These are phyloP conservation scores for Phialocephala subalpina DNA, from an alignment of 2,329 filamentous ascomycete genomes.

Conservation along the genomic window DNA sequence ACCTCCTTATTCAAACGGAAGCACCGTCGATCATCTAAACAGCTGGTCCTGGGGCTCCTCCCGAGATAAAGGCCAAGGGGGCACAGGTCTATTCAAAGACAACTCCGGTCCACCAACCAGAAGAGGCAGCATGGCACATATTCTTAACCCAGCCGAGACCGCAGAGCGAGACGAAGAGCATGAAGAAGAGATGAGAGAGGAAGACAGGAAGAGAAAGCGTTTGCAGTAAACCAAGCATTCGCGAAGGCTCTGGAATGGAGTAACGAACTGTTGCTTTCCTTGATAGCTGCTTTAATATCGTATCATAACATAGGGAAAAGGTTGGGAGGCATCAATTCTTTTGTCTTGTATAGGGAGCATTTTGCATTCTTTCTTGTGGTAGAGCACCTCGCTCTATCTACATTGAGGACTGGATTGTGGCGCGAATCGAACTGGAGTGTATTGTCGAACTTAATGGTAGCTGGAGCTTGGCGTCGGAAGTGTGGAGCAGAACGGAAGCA, in stretches of 20 bases:
- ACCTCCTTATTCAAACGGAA: slow-evolving; percentile 42
- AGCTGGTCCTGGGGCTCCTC: slow-evolving; percentile 44
- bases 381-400: not conserved
- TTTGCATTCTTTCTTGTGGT: slow-evolving; percentile 10
- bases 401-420: slow-evolving; percentile 3
- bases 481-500: not conserved
- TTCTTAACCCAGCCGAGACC: slow-evolving; percentile 74
- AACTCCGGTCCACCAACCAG: slow-evolving; percentile 68
- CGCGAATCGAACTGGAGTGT: not conserved
- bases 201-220: slow-evolving; percentile 69
- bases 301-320: slow-evolving; percentile 11
- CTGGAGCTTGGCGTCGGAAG: slow-evolving; percentile 1
- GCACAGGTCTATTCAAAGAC: slow-evolving; percentile 45
- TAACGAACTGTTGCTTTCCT: slow-evolving; percentile 19
- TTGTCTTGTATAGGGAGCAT: slow-evolving; percentile 21
- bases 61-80: slow-evolving; percentile 39
- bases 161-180: slow-evolving; percentile 71
- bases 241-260: not conserved
- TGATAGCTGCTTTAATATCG: slow-evolving; percentile 1
- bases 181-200: slow-evolving; percentile 66
- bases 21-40: slow-evolving; percentile 40
- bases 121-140: slow-evolving; percentile 75
- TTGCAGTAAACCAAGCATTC: slow-evolving; percentile 50
- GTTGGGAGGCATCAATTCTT: slow-evolving; percentile 10
- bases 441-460: slow-evolving; percentile 10